Evolutionary conservation across 2,329 filamentous ascomycete genomes (phyloP), one percentile per base, ranked within the genome.

Genomic region (Capronia americana): DNA sequence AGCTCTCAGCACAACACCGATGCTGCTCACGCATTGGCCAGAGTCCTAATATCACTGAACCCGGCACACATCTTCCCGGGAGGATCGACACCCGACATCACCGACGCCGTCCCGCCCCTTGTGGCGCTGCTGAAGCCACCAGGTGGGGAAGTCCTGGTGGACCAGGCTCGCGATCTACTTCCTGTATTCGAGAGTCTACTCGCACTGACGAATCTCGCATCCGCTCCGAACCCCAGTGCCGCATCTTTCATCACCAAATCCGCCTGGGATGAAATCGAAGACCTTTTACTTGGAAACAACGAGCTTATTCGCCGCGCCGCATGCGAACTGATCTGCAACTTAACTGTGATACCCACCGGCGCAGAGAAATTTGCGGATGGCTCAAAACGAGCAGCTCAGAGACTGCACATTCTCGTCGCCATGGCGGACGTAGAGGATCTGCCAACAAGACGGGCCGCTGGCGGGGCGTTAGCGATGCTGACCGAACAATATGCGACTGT

Each of bases 131-230:
- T 98, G 17, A 80, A 86, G 0, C n/a, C 61, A 20, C 64, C 67
- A n/a, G 76, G 79, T 6, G 57, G 65, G 5, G 79, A 57, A 55
- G 64, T 41, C 10, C 51, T 66, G 10, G 65, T 75, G 26, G 79
- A 81, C 64, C 82, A 83, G 61, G 86, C 87, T 1, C 87, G 90
- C 59, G 91, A 97, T 76, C 86, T 98, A 14, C 85, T 99, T 0
- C 93, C 95, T 0, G 89, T 91, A 0, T 99, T 98, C 72, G 95
- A 99, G 78, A 86, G 90, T 0, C 85, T 99, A 8, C 90, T 98
- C 77, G 94, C 95, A 0, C 86, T 99, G 41, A 98, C 95, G 0
- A 99, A 99, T 73, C 86, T 99, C 7, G 95, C 94, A 0, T 96
- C 92, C 0, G 77, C 82, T 57, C 76, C 81, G 20, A 77, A 82